Evolutionary conservation across 768 basidiomycete species (phyloP), one percentile per base, ranked within the genome.

Genomic region (Chalciporus chontae): DNA sequence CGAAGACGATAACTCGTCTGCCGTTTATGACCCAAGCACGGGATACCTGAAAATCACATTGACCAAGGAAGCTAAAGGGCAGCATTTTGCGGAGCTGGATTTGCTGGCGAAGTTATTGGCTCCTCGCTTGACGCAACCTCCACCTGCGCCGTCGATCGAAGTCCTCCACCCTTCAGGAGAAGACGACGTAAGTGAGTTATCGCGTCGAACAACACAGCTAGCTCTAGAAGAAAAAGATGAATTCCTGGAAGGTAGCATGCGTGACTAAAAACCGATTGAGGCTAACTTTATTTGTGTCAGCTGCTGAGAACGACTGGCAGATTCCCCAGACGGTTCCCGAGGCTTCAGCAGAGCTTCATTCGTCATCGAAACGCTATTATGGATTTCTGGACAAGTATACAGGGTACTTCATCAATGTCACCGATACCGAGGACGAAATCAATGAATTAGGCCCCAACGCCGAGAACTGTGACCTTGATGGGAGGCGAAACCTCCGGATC

Each of bases 261-360:
- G 49, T 17, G 8, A 9, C 26, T 36, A 19, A 36, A 47, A 19
- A 26, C 40, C 55, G 24, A 40, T 14, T 26, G 34, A 17, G 9
- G n/a, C 53, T 58, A 37, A 65, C 23, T 4, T 0, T 17, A 13
- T 27, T 37, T n/a, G 19, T 40, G 38, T 40, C 67, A 93, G 90
- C 88, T 19, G 83, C 81, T 36, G 72, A 81, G 58, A 84, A 88
- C 55, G 85, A 87, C 60, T 93, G 90, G 90, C 83, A 82, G 57
- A 53, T 90, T 31, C 81, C 83, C 9, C 90, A 91, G 66, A 64
- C 75, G 18, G 57, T 84, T 14, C 74, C 83, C 21, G 71, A 74
- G 41, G 61, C 69, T 19, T 53, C 68, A 26, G 62, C 73, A 11
- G 59, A 61, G 8, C 50, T 81, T 24, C 49, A 75, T 36, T 64